Conservation (phyloP, 805 yeast genomes). For the Lachancea meyersii region DNA sequence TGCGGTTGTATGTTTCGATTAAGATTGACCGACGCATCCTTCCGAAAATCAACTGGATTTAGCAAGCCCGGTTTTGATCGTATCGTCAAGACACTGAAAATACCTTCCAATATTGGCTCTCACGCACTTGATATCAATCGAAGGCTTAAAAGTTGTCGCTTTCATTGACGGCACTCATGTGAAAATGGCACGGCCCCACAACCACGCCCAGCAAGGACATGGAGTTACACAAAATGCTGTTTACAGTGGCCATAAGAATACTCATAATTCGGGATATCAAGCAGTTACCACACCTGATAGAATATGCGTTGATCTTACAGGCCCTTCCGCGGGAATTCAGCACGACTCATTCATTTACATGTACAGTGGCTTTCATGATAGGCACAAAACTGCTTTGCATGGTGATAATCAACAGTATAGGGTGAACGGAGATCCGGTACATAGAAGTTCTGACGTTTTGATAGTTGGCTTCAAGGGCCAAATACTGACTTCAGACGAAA, state of each 20-base stretch:
- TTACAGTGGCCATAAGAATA: conserved; percentile 3
- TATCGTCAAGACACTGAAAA: too few species aligned
- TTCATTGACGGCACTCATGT: conserved; percentile 2
- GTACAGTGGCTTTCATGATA: not conserved
- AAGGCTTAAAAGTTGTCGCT: not conserved
- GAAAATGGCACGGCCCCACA: not conserved
- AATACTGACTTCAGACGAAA: conserved; percentile 1
- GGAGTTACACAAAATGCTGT: not conserved
- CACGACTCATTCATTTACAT: conserved; percentile 1
- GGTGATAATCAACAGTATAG: not conserved
- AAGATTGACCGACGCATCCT: too few species aligned
- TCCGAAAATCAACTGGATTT: too few species aligned
- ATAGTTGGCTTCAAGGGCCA: conserved; percentile 2
- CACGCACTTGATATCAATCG: not conserved
- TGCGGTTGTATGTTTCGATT: too few species aligned
- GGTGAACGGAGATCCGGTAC: not conserved
- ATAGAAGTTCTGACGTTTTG: conserved; percentile 1
- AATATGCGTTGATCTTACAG: not conserved
- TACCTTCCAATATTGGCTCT: not conserved
- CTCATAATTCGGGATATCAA: not conserved
- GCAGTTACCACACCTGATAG: conserved; percentile 3
- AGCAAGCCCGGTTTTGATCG: too few species aligned
- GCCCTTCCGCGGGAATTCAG: conserved; percentile 1
- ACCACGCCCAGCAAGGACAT: not conserved
- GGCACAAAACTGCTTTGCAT: not conserved